These are phyloP conservation scores for Chytridium lagenaria DNA, from an alignment of 371 early-diverging fungal species.

Conservation along the genomic window DNA sequence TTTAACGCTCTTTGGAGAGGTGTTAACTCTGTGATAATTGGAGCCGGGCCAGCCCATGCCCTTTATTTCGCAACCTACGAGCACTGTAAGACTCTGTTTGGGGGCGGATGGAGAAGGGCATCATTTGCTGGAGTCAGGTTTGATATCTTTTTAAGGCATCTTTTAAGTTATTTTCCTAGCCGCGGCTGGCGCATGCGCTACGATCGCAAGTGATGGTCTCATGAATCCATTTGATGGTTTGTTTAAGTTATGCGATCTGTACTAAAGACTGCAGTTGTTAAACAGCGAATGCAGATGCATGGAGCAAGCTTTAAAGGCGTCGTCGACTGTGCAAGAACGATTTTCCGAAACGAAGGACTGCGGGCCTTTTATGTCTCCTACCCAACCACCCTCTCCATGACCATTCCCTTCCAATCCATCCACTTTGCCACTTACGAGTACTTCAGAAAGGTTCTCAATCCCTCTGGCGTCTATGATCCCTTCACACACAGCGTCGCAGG, in stretches of 20 bases:
- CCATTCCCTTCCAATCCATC: constrained; percentile 88
- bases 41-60: constrained; percentile 96
- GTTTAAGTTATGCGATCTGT: not conserved
- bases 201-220: constrained; percentile 84
- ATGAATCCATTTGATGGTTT: constrained; percentile 95
- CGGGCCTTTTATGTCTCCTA: constrained; percentile 89
- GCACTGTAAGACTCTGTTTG: constrained; percentile 77
- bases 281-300: constrained; percentile 92
- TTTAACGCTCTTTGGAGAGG: constrained; percentile 87
- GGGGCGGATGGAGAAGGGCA: constrained; percentile 61
- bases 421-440: constrained; percentile 92
- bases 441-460: constrained; percentile 76
- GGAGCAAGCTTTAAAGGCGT: constrained; percentile 61
- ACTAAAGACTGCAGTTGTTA: constrained; percentile 67
- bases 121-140: constrained; percentile 70
- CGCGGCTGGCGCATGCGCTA: constrained; percentile 90
- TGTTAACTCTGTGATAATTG: constrained; percentile 86
- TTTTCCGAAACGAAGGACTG: constrained; percentile 77
- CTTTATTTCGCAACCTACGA: constrained; percentile 96
- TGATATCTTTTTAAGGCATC: constrained; percentile 22
- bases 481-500: constrained; percentile 85
- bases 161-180: constrained; percentile 35
- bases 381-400: constrained; percentile 89
- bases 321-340: constrained; percentile 67
- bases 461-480: constrained; percentile 81